Evolutionary conservation across 2,329 filamentous ascomycete species (phyloP), one percentile per base, ranked within the genome.

Genomic region (Alternaria solani): DNA sequence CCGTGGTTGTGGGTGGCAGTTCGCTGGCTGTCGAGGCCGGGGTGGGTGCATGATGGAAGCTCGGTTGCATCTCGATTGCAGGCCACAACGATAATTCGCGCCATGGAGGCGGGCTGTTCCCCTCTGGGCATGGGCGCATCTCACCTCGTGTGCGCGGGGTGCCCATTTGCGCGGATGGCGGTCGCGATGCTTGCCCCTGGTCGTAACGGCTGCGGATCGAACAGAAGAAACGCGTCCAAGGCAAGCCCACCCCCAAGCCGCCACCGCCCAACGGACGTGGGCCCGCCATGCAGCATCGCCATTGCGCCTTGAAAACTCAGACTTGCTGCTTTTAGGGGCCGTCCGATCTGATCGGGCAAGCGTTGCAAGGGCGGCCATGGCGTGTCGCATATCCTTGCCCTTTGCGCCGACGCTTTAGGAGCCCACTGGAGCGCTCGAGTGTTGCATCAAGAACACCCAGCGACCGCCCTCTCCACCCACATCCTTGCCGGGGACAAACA

Each of bases 51-150:
- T 60, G 60, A 59, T 57, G 61, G 62, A 41, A 56, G 56, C 61
- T 65, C 63, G 69, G 69, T 63, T 65, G 65, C 67, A 70, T 72
- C 68, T 69, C 69, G 69, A 72, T 72, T 63, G 65, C 61, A 63
- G 54, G 52, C 57, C 51, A 54, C 62, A 49, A 56, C 61, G 62
- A 62, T 69, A 64, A 68, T 67, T 70, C 59, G 65, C 59, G 54
- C 65, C 63, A 59, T n/a, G 30, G 25, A 30, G 54, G 57, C 62
- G 66, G 66, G 63, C 66, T 63, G 62, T 34, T 59, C 64, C 62
- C 46, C 18, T 61, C 60, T 14, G 9, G 55, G 69, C 28, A 46
- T 69, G 58, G 65, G 39, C 38, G 44, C 59, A 69, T 70, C 69
- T 69, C 54, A 56, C 57, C 64, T 66, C 66, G 63, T 64, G 66